Evolutionary conservation across 73 alveolate genomes (phyloP), one percentile per base, ranked within the genome.

Genomic region (Paramecium sexaurelia): DNA sequence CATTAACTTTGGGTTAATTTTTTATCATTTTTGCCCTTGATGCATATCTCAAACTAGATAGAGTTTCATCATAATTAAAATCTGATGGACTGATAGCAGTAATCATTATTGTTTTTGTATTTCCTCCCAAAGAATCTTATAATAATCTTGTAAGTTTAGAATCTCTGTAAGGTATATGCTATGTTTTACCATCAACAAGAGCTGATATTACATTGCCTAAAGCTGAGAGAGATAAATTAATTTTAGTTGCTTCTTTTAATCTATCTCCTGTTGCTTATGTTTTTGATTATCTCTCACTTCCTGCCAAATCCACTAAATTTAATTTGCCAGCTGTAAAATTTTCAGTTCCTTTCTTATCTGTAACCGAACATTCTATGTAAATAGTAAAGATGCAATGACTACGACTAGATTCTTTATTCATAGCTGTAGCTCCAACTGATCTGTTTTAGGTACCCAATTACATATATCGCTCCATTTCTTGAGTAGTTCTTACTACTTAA

Each of bases 101-200:
- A 67, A 98, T 96, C 99, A 98, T 98, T 11, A 97, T 97, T 1
- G 99, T 98, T 92, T 98, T 98, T 20, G 99, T 98, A 90, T 98
- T 98, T 26, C 99, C 99, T 73, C 99, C 99, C n/a, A 98, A 94
- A 13, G 99, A 97, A 92, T 98, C 99, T 19, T 98, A 93, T 51
- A 98, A 92, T 20, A 98, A 91, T 86, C 99, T 94, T 9, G 99
- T 98, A 27, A 98, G 93, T 92, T 97, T 98, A 26, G 99, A 97
- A 94, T 98, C 99, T 89, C 99, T 95, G 91, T 98, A 98, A 24
- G 99, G 99, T 11, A 98, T 95, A 93, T 98, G 99, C 87, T 94
- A 92, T 35, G 96, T 85, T 82, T 96, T 96, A 29, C 97, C 97
- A 92, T 96, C 99, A 19, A 97, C 99, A 40, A 98, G 93, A 20